Evolutionary conservation across 2,329 filamentous ascomycete genomes (phyloP).

Genomic region (Aspergillus phoenicis): DNA sequence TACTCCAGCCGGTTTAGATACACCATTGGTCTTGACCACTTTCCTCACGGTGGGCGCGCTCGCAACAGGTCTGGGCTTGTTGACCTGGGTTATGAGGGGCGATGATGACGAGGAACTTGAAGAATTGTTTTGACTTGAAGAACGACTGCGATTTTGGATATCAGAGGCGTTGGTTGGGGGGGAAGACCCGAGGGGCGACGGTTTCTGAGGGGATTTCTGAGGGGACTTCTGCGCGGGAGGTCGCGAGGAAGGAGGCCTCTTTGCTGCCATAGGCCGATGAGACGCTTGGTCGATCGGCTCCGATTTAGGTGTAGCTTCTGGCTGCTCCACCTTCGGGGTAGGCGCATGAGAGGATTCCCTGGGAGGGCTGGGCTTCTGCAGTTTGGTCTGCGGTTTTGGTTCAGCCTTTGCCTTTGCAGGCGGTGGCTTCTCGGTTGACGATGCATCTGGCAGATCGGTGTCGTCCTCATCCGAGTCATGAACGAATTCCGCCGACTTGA

Average conservation of each 20-base stretch:
- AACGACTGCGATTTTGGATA: slow-evolving; percentile 49
- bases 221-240: slow-evolving; percentile 52
- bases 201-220: slow-evolving; percentile 59
- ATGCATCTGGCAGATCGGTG: slow-evolving; percentile 44
- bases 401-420: slow-evolving; percentile 22
- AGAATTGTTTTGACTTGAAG: slow-evolving; percentile 46
- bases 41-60: slow-evolving; percentile 25
- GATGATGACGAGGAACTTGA: slow-evolving; percentile 52
- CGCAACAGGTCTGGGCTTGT: slow-evolving; percentile 30
- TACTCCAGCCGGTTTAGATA: slow-evolving; percentile 28
- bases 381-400: slow-evolving; percentile 22
- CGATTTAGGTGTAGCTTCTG: slow-evolving; percentile 27
- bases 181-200: slow-evolving; percentile 63
- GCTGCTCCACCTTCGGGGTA: slow-evolving; percentile 30
- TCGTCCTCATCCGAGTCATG: slow-evolving; percentile 55
- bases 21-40: slow-evolving; percentile 31
- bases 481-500: slow-evolving; percentile 58
- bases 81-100: slow-evolving; percentile 45
- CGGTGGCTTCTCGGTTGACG: slow-evolving; percentile 25
- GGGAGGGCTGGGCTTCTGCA: slow-evolving; percentile 22
- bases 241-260: slow-evolving; percentile 41
- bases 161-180: slow-evolving; percentile 64
- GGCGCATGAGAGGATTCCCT: slow-evolving; percentile 24
- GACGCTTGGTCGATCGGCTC: slow-evolving; percentile 26
- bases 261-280: slow-evolving; percentile 38